Percentiles rank a stretch among this genome's conserved stretches.
phyloP scores from a whole-genome alignment of 352 stramenopile genomes.

The Blastocystis hominis region DNA sequence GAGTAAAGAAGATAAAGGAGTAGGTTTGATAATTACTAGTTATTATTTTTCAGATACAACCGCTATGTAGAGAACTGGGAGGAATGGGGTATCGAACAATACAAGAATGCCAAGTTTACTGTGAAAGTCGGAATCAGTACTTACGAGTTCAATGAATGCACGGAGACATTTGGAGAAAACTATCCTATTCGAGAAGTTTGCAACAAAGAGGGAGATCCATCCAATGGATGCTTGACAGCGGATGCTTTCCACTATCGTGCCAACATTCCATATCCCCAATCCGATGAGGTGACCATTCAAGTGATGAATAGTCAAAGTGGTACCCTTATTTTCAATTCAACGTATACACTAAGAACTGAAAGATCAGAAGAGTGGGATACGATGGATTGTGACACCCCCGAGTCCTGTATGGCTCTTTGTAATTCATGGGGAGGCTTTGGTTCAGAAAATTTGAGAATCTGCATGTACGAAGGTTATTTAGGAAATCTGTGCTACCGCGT shows the following conservation, averaged over 20 bases:
- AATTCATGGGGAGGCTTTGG: background rate
- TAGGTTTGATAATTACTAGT: background rate
- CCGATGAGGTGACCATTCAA: background rate
- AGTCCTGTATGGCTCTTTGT: background rate
- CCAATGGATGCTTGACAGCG: background rate
- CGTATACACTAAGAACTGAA: background rate
- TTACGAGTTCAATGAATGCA: background rate
- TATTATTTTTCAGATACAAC: slow-evolving; percentile 1
- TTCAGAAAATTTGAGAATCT: background rate
- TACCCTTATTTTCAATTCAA: slow-evolving; percentile 10
- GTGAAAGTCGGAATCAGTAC: background rate
- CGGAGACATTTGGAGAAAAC: background rate
- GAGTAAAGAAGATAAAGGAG: background rate
- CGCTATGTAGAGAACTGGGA: background rate
- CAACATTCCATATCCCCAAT: background rate
- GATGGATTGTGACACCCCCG: background rate
- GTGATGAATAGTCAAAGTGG: background rate
- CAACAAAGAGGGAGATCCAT: background rate
- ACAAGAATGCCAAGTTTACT: background rate
- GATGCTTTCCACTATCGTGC: background rate
- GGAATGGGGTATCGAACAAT: background rate
- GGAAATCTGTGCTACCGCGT: slow-evolving; percentile 26
- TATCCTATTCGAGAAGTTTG: slow-evolving; percentile 39
- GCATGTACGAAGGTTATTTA: background rate
- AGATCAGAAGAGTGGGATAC: background rate